A percentile compares a stretch with the other conserved stretches of the same genome.
These are phyloP conservation scores for Pulveroboletus ravenelii DNA, from an alignment of 768 basidiomycete genomes.

Conservation along the genomic window DNA sequence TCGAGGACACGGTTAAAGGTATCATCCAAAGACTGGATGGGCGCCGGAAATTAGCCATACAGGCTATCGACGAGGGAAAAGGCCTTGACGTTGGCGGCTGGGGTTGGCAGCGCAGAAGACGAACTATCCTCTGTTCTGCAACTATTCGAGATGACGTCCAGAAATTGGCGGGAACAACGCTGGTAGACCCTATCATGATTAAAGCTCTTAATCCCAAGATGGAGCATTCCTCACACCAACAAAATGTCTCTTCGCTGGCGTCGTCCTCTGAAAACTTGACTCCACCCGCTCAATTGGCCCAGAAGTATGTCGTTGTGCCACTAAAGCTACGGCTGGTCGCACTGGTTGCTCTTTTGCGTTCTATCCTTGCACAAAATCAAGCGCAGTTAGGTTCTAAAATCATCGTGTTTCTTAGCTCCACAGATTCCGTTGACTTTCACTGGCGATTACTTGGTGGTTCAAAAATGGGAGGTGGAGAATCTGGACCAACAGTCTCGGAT, in stretches of 20 bases:
- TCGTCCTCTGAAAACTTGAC: slow-evolving; percentile 63
- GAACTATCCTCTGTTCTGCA: slow-evolving; percentile 93
- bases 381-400: slow-evolving; percentile 59
- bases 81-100: slow-evolving; percentile 75
- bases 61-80: slow-evolving; percentile 62
- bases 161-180: slow-evolving; percentile 79
- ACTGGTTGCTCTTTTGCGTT: slow-evolving; percentile 79
- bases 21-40: slow-evolving; percentile 87
- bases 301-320: slow-evolving; percentile 87
- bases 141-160: slow-evolving; percentile 95
- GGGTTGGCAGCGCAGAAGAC: slow-evolving; percentile 74
- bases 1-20: slow-evolving; percentile 90
- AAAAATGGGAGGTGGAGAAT: slow-evolving; percentile 48
- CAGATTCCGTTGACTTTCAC: slow-evolving; percentile 97
- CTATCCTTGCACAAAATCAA: slow-evolving; percentile 62
- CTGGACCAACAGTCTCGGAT: slow-evolving; percentile 22
- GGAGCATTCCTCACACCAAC: slow-evolving; percentile 10
- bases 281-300: slow-evolving; percentile 87
- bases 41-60: slow-evolving; percentile 62
- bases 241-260: slow-evolving; percentile 12
- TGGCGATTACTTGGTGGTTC: slow-evolving; percentile 79
- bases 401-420: slow-evolving; percentile 95
- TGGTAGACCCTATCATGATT: slow-evolving; percentile 78
- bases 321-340: slow-evolving; percentile 93
- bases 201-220: slow-evolving; percentile 59